A percentile compares a stretch with the other conserved stretches of the same genome.
These are phyloP conservation scores for Apiotrichum mycotoxinovorans DNA, from an alignment of 1,284 basidiomycete genomes.

Conservation along the genomic window DNA sequence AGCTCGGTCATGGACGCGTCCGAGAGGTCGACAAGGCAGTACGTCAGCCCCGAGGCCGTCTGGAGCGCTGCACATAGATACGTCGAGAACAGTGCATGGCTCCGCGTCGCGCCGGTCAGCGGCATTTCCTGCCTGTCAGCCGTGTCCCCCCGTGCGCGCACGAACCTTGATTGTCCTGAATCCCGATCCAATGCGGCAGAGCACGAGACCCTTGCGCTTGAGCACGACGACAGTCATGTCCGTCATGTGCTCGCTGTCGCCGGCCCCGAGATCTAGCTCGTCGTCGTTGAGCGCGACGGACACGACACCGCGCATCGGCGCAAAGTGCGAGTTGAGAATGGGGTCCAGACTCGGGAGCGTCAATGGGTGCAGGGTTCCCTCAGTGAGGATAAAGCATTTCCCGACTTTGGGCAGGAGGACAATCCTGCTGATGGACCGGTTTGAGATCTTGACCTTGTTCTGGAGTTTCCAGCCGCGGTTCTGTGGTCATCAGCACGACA, in stretches of 20 bases:
- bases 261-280: conserved; percentile 59
- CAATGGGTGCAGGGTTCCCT: conserved; percentile 74
- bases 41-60: conserved; percentile 55
- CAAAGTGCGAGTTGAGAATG: conserved; percentile 59
- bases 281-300: conserved; percentile 73
- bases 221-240: conserved; percentile 74
- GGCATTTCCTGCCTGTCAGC: conserved; percentile 66
- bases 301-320: conserved; percentile 72
- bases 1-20: conserved; percentile 64
- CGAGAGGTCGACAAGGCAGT: conserved; percentile 73
- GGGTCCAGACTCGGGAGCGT: conserved; percentile 72
- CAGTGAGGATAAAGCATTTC: conserved; percentile 39
- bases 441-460: conserved; percentile 44
- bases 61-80: conserved; percentile 65
- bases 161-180: conserved; percentile 61
- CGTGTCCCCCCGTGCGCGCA: background rate
- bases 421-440: conserved; percentile 65
- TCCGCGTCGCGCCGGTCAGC: conserved; percentile 60
- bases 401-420: conserved; percentile 69
- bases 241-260: conserved; percentile 52
- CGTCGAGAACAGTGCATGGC: conserved; percentile 63
- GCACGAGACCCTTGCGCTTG: conserved; percentile 63
- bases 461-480: conserved; percentile 42
- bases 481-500: conserved; percentile 6
- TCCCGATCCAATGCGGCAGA: conserved; percentile 64